Conservation (phyloP, 2,329 filamentous ascomycete genomes). For the Ceratocystis eucalypticola region DNA sequence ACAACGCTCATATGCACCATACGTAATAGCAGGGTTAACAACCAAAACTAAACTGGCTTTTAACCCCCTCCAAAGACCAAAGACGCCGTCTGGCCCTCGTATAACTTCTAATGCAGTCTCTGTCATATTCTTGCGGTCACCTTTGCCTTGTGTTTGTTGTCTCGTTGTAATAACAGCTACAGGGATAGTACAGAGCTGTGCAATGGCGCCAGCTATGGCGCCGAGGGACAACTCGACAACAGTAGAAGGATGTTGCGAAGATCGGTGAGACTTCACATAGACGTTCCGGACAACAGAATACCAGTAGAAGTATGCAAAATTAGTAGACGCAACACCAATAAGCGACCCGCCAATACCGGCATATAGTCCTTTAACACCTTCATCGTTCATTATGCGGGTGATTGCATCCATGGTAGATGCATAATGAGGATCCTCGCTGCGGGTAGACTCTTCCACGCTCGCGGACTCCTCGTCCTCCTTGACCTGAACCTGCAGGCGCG, state of each 20-base stretch:
- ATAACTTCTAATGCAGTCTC: constrained; percentile 84
- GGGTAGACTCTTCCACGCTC: constrained; percentile 33
- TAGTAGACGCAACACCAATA: constrained; percentile 87
- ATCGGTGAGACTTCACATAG: constrained; percentile 52
- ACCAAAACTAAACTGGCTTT: constrained; percentile 94
- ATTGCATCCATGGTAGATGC: constrained; percentile 79
- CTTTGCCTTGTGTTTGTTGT: constrained; percentile 82
- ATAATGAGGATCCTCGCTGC: constrained; percentile 56
- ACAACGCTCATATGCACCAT: constrained; percentile 86
- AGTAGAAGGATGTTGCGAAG: constrained; percentile 51
- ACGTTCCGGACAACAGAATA: constrained; percentile 76
- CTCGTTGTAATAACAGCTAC: constrained; percentile 90
- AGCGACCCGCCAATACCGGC: constrained; percentile 76
- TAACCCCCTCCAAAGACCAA: constrained; percentile 83
- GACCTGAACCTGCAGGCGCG: constrained; percentile 85
- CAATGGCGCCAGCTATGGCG: constrained; percentile 75
- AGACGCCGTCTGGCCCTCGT: constrained; percentile 75
- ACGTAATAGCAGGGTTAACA: constrained; percentile 93
- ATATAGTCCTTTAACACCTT: constrained; percentile 74
- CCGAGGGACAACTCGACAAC: constrained; percentile 72
- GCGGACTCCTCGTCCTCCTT: constrained; percentile 23
- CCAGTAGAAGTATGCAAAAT: constrained; percentile 99
- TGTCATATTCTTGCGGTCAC: constrained; percentile 70
- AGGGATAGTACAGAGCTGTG: constrained; percentile 92
- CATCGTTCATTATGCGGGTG: constrained; percentile 63